A percentile compares a stretch with the other conserved stretches of the same genome.
Evolutionary conservation across 1,284 basidiomycete genomes (phyloP).

Genomic region (Cryptococcus sp.): DNA sequence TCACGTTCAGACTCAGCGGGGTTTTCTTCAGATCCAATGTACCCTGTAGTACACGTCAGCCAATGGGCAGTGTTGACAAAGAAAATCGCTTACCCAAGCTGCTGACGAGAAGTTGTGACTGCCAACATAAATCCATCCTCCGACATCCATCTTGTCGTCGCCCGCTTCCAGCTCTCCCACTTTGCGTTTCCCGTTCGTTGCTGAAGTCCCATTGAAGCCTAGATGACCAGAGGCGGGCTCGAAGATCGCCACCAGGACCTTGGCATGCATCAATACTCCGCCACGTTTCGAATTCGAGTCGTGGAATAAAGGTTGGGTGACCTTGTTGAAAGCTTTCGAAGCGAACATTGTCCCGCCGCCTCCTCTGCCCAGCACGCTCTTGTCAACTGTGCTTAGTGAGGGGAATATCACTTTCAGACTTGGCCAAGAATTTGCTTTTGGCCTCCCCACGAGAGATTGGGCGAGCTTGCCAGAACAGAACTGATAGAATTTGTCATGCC

Average conservation of each 20-base stretch:
- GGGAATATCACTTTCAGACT: conserved; percentile 51
- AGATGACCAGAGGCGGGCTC: conserved; percentile 32
- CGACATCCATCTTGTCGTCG: conserved; percentile 20
- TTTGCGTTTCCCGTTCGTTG: conserved; percentile 31
- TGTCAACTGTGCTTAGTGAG: conserved; percentile 42
- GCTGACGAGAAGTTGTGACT: conserved; percentile 49
- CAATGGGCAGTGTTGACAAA: neutral
- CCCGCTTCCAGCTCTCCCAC: conserved; percentile 25
- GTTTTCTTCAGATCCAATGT: conserved; percentile 42
- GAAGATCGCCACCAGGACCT: conserved; percentile 47
- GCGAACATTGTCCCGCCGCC: conserved; percentile 53
- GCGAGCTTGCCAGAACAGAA: conserved; percentile 33
- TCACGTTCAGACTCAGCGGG: conserved; percentile 31
- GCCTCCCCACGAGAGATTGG: conserved; percentile 16
- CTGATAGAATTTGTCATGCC: conserved; percentile 46
- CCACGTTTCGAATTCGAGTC: conserved; percentile 52
- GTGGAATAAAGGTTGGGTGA: conserved; percentile 39
- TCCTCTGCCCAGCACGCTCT: conserved; percentile 30
- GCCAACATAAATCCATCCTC: conserved; percentile 51
- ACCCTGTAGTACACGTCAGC: conserved; percentile 27
- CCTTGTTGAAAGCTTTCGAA: conserved; percentile 34
- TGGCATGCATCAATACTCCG: conserved; percentile 52
- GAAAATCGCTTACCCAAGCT: conserved; percentile 42
- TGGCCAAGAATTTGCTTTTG: conserved; percentile 36
- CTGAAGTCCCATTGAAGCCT: conserved; percentile 13